These are phyloP conservation scores for Plasmodium fragile DNA, from an alignment of 169 alveolate species.

Conservation along the genomic window DNA sequence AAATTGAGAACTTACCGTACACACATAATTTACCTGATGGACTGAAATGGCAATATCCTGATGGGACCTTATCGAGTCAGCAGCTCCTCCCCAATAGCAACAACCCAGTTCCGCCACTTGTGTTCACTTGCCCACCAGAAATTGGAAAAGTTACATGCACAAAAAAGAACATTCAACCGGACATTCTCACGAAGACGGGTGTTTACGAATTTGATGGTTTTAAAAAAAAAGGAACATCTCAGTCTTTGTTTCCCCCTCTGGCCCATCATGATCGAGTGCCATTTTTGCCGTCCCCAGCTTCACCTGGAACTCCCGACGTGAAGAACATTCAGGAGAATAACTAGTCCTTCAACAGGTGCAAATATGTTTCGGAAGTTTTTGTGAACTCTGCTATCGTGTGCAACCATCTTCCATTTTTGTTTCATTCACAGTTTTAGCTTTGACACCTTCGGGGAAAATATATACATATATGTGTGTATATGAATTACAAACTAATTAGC, in stretches of 20 bases:
- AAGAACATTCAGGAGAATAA: slow-evolving; percentile 47
- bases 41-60: slow-evolving; percentile 81
- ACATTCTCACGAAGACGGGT: slow-evolving; percentile 81
- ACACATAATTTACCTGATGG: slow-evolving; percentile 82
- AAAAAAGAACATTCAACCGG: slow-evolving; percentile 80
- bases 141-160: slow-evolving; percentile 83
- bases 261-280: slow-evolving; percentile 83
- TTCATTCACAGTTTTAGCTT: not conserved
- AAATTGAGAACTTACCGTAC: slow-evolving; percentile 55
- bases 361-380: not conserved
- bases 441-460: not conserved
- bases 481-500: not conserved
- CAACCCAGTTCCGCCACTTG: slow-evolving; percentile 80
- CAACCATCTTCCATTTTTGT: not conserved
- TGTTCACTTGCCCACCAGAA: slow-evolving; percentile 86
- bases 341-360: not conserved
- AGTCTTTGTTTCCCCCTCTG: slow-evolving; percentile 85
- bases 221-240: slow-evolving; percentile 76
- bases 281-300: slow-evolving; percentile 76
- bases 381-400: not conserved
- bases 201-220: slow-evolving; percentile 85
- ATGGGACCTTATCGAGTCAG: slow-evolving; percentile 34
- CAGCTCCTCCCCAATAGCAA: slow-evolving; percentile 28
- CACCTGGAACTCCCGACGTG: slow-evolving; percentile 82
- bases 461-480: not conserved